Percentiles rank a stretch among this genome's conserved stretches.
Evolutionary conservation across 2,329 filamentous ascomycete genomes (phyloP).

Genomic region (Aspergillus quadrilineatus): DNA sequence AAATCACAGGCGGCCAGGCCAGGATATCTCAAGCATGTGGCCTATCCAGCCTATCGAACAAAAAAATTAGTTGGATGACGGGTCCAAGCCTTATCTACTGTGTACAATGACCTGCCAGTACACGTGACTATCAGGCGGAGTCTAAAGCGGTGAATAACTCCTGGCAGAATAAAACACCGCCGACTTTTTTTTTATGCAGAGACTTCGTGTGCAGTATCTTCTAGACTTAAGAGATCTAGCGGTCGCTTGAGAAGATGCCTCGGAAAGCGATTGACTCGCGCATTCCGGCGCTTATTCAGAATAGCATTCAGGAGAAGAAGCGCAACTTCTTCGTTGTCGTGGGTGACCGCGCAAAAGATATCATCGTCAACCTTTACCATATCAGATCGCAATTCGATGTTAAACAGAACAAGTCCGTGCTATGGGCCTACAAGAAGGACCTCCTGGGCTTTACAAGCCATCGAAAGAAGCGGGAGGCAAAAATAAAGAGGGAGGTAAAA

Average conservation of each 20-base stretch:
- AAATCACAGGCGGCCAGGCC: neutral
- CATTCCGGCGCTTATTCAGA: conserved; percentile 85
- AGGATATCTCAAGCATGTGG: no score
- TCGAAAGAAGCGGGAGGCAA: conserved; percentile 95
- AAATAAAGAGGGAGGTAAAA: conserved; percentile 98
- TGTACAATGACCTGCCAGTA: neutral
- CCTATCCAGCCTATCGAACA: no score
- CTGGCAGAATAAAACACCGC: conserved; percentile 7
- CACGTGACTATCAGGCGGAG: neutral
- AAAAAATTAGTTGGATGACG: neutral
- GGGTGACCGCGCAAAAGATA: conserved; percentile 90
- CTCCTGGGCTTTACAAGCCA: conserved; percentile 92
- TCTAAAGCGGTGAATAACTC: neutral
- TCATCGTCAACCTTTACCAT: conserved; percentile 91
- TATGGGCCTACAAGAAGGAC: conserved; percentile 99
- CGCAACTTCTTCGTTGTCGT: conserved; percentile 97
- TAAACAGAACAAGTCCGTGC: conserved; percentile 91
- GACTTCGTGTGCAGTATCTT: conserved; percentile 1
- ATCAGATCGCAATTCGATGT: conserved; percentile 88
- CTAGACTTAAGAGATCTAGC: neutral
- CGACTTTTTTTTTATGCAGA: conserved; percentile 22
- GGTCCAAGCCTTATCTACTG: no score
- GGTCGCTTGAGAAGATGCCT: conserved; percentile 31
- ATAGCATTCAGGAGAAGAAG: conserved; percentile 92
- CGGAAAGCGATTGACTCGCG: conserved; percentile 72